Conservation (phyloP, 1,284 basidiomycete species). For the Leccinum fallax region DNA sequence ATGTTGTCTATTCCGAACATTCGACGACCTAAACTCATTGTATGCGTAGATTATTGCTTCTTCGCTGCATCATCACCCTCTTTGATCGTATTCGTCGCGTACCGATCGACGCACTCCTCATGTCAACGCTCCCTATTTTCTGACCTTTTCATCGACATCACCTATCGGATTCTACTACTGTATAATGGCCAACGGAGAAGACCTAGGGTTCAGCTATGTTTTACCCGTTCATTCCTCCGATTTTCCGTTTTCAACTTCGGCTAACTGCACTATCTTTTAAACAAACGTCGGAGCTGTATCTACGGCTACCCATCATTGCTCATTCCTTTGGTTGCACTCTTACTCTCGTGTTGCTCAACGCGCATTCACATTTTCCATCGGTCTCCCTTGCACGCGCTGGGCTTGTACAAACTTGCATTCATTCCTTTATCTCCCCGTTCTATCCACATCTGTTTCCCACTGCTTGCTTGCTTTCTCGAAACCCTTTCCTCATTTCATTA, state of each 20-base stretch:
- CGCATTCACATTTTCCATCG: slow-evolving; percentile 9
- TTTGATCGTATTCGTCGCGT: neutral
- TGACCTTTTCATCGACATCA: neutral
- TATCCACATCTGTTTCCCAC: slow-evolving; percentile 3
- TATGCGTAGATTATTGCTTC: slow-evolving; percentile 6
- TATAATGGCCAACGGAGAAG: slow-evolving; percentile 3
- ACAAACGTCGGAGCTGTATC: neutral
- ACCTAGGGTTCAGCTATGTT: neutral
- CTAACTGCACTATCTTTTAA: neutral
- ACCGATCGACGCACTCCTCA: neutral
- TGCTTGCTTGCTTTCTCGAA: neutral
- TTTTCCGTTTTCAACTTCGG: neutral
- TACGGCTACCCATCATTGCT: neutral
- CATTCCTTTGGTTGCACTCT: neutral
- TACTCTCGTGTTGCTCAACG: neutral
- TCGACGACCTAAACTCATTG: neutral
- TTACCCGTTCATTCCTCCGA: neutral
- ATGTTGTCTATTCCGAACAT: neutral
- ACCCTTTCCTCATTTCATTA: slow-evolving; percentile 4
- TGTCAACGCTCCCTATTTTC: slow-evolving; percentile 3
- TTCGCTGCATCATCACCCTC: slow-evolving; percentile 9
- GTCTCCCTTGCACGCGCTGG: neutral
- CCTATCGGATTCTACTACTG: neutral
- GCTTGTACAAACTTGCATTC: slow-evolving; percentile 7
- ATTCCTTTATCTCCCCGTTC: neutral